These are phyloP conservation scores for Aaosphaeria pasadenensis DNA, from an alignment of 2,329 filamentous ascomycete species.

Conservation along the genomic window DNA sequence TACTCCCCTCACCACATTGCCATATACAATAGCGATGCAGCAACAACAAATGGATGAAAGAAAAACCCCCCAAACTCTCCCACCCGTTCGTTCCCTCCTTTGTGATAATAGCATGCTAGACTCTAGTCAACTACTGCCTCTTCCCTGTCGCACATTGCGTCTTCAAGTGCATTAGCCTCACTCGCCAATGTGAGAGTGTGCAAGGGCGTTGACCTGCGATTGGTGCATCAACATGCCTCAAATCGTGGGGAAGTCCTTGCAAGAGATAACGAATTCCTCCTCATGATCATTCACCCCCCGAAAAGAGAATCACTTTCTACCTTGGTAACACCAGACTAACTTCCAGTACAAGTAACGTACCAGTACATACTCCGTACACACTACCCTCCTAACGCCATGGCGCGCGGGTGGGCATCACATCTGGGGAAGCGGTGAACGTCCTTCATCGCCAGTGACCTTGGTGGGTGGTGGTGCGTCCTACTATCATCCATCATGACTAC, in stretches of 20 bases:
- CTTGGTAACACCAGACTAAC: neutral
- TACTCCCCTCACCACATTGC: no score
- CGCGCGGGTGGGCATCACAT: no score
- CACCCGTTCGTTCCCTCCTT: no score
- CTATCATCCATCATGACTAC: no score
- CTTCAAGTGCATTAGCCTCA: constrained; percentile 9
- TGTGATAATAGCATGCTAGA: no score
- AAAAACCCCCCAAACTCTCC: no score
- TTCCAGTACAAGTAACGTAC: no score
- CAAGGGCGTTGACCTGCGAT: constrained; percentile 5
- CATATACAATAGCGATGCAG: no score
- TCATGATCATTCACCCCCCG: constrained; percentile 11
- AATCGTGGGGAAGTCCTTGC: constrained; percentile 9
- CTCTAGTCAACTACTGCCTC: neutral
- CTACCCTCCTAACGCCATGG: no score
- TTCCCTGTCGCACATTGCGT: constrained; percentile 4
- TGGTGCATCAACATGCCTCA: constrained; percentile 4
- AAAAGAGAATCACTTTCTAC: neutral
- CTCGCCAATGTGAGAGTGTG: constrained; percentile 8
- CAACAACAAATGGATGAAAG: no score
- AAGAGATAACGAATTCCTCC: constrained; percentile 8
- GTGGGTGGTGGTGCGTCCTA: no score
- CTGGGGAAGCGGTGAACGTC: constrained; percentile 10
- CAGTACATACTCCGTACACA: no score
- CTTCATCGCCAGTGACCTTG: neutral